phyloP scores from a whole-genome alignment of 2,329 filamentous ascomycete genomes.

The Fusarium mundagurra region DNA sequence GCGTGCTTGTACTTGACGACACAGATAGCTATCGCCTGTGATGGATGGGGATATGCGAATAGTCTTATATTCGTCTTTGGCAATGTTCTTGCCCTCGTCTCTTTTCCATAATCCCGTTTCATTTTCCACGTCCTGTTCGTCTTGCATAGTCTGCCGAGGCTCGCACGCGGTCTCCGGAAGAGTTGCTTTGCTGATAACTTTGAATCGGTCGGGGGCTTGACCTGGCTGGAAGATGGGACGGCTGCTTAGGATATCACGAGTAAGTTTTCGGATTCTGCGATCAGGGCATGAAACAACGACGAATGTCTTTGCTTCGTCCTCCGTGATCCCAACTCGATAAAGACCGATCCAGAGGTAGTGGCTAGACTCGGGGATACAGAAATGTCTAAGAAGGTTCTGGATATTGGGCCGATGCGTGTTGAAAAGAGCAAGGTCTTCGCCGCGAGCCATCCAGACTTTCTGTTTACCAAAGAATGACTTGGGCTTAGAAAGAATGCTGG shows the following conservation, averaged over 20 bases:
- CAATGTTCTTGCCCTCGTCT: not conserved
- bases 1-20: not conserved
- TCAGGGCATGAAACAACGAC: not conserved
- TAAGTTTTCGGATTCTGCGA: not conserved
- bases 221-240: not conserved
- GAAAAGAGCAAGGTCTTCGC: rapidly evolving
- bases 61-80: not conserved
- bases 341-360: rapidly evolving
- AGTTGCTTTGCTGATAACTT: not conserved
- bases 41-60: not conserved
- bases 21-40: not conserved
- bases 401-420: rapidly evolving
- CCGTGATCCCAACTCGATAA: rapidly evolving
- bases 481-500: not conserved
- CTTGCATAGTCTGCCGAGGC: rapidly evolving
- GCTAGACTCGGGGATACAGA: not conserved
- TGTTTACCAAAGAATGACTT: not conserved
- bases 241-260: rapidly evolving
- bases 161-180: not conserved
- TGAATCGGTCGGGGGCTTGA: rapidly evolving
- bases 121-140: rapidly evolving
- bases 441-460: not conserved
- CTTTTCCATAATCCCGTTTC: rapidly evolving
- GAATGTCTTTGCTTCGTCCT: not conserved
- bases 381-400: not conserved